A percentile compares a stretch with the other conserved stretches of the same genome.
Conservation (phyloP, 2,329 filamentous ascomycete species). For the Pezicula rhizophila region DNA sequence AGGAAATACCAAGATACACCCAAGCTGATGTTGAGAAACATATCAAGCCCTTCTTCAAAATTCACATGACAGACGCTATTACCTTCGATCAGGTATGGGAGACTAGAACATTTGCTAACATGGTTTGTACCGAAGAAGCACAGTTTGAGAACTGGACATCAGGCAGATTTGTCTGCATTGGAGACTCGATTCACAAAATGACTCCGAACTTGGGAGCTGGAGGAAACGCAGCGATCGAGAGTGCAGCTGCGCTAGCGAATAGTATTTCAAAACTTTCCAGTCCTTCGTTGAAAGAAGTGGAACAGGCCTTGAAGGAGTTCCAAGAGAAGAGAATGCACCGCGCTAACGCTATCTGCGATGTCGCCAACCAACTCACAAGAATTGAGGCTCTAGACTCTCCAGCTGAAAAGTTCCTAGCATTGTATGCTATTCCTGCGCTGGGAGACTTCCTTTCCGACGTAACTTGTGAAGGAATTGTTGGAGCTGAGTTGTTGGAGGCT, state of each 20-base stretch:
- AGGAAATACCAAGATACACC: conserved; percentile 9
- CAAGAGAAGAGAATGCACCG: conserved; percentile 15
- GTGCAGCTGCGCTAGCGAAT: conserved; percentile 28
- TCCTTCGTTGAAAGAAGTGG: conserved; percentile 1
- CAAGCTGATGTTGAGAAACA: conserved; percentile 7
- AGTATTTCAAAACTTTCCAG: conserved; percentile 11
- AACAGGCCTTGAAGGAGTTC: conserved; percentile 6
- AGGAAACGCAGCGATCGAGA: conserved; percentile 33
- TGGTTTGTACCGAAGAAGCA: conserved; percentile 10
- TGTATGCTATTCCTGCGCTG: conserved; percentile 12
- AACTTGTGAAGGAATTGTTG: conserved; percentile 14
- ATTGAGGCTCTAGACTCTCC: conserved; percentile 14
- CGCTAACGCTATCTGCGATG: conserved; percentile 13
- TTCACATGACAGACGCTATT: conserved; percentile 6
- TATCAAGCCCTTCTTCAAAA: conserved; percentile 6
- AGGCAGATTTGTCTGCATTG: conserved; percentile 12
- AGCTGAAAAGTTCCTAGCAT: conserved; percentile 11
- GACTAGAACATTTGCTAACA: conserved; percentile 3
- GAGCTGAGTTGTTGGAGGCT: conserved; percentile 23
- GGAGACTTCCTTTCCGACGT: conserved; percentile 17
- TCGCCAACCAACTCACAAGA: conserved; percentile 17
- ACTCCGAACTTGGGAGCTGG: conserved; percentile 27
- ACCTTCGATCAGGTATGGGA: conserved; percentile 8
- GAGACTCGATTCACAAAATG: conserved; percentile 16
- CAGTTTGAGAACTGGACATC: conserved; percentile 11